Conservation (phyloP, 768 basidiomycete species). For the Tricholoma saponaceum region DNA sequence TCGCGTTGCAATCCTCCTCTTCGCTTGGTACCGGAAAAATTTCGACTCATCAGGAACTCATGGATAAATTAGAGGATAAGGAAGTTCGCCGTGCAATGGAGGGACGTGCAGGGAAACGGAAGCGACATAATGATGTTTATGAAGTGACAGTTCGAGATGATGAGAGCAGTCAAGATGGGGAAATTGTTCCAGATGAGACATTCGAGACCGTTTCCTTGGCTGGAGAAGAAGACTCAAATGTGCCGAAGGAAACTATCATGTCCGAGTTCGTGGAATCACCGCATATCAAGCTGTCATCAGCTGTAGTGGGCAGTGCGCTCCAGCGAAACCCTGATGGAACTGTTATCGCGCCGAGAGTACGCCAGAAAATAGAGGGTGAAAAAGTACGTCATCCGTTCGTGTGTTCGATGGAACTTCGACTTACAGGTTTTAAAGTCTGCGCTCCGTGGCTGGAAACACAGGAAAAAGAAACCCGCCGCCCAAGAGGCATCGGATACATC, state of each 20-base stretch:
- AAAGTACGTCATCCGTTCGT: slow-evolving; percentile 35
- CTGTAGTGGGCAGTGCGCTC: slow-evolving; percentile 59
- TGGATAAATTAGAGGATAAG: slow-evolving; percentile 58
- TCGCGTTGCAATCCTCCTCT: slow-evolving; percentile 73
- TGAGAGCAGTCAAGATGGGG: slow-evolving; percentile 24
- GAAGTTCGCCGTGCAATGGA: slow-evolving; percentile 50
- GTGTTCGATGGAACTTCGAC: slow-evolving; percentile 15
- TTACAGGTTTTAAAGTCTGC: slow-evolving; percentile 9
- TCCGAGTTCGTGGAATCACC: not conserved
- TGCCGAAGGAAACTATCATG: not conserved
- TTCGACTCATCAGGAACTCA: slow-evolving; percentile 53
- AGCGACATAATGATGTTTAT: slow-evolving; percentile 38
- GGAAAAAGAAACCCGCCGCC: slow-evolving; percentile 17
- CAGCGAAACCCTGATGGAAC: slow-evolving; percentile 64
- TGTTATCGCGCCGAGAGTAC: slow-evolving; percentile 45
- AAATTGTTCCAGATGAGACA: slow-evolving; percentile 8
- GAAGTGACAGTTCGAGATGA: slow-evolving; percentile 33
- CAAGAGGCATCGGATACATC: slow-evolving; percentile 53
- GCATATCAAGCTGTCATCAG: slow-evolving; percentile 9
- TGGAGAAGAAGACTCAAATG: slow-evolving; percentile 4
- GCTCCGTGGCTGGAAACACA: slow-evolving; percentile 50
- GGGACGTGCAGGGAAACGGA: slow-evolving; percentile 44
- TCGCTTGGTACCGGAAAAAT: slow-evolving; percentile 76
- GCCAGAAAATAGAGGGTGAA: slow-evolving; percentile 36
- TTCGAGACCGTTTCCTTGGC: not conserved